These are phyloP conservation scores for Paralagenidium karlingii DNA, from an alignment of 352 stramenopile genomes.

Conservation along the genomic window DNA sequence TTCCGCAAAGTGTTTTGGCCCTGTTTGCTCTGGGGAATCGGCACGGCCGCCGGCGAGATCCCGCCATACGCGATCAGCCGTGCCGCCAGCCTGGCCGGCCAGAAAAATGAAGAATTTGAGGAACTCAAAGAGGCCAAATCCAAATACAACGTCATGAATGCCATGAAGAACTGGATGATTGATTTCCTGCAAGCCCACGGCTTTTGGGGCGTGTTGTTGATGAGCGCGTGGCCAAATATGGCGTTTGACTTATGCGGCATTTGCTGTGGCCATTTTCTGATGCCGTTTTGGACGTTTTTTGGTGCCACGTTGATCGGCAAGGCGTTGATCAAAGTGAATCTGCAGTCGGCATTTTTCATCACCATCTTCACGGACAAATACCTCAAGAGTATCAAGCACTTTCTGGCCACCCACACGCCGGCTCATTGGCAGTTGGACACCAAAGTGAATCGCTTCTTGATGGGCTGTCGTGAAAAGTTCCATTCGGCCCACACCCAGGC, in stretches of 20 bases:
- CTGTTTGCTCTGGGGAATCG: conserved; percentile 87
- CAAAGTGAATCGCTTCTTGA: conserved; percentile 72
- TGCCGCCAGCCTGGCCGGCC: conserved; percentile 66
- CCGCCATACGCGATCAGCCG: conserved; percentile 88
- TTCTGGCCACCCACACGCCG: conserved; percentile 67
- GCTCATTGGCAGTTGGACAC: conserved; percentile 61
- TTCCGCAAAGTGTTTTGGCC: conserved; percentile 86
- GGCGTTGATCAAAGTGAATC: conserved; percentile 86
- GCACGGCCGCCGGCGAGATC: conserved; percentile 89
- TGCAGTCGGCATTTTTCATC: conserved; percentile 86
- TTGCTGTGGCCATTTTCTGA: conserved; percentile 90
- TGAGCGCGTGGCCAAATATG: conserved; percentile 91
- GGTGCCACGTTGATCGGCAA: conserved; percentile 90
- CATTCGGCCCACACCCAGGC: conserved; percentile 60
- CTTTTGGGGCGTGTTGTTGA: conserved; percentile 89
- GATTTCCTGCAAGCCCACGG: conserved; percentile 83
- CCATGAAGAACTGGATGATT: conserved; percentile 91
- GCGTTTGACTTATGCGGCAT: conserved; percentile 92
- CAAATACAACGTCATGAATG: conserved; percentile 81
- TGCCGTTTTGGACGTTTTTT: conserved; percentile 95
- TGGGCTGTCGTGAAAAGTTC: conserved; percentile 81
- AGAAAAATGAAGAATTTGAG: conserved; percentile 85
- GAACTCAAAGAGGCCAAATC: conserved; percentile 76
- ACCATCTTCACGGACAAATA: conserved; percentile 83
- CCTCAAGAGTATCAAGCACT: conserved; percentile 72